phyloP scores from a whole-genome alignment of 768 basidiomycete genomes.

The Tephrocybe sp. region DNA sequence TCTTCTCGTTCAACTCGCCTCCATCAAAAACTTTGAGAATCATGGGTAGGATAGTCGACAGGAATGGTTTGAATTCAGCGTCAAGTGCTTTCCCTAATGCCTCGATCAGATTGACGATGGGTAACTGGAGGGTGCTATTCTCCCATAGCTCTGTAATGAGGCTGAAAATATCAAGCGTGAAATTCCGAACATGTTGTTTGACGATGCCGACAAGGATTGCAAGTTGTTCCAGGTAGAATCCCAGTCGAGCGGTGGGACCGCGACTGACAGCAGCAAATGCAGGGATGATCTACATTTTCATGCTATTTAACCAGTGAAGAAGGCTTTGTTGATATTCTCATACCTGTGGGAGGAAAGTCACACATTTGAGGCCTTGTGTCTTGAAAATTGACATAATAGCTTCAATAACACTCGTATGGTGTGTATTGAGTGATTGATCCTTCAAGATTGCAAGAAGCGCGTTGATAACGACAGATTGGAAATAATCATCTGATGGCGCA shows the following conservation, averaged over 20 bases:
- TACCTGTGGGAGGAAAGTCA: slow-evolving; percentile 92
- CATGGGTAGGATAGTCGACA: slow-evolving; percentile 85
- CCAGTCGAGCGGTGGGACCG: slow-evolving; percentile 73
- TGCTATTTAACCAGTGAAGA: not conserved
- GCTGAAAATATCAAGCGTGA: slow-evolving; percentile 79
- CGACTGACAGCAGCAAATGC: slow-evolving; percentile 90
- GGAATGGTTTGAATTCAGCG: slow-evolving; percentile 95
- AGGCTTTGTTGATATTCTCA: not conserved
- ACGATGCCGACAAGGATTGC: slow-evolving; percentile 94
- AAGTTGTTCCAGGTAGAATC: slow-evolving; percentile 92
- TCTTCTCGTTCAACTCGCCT: slow-evolving; percentile 72
- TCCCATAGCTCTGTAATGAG: slow-evolving; percentile 93
- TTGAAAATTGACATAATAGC: slow-evolving; percentile 99
- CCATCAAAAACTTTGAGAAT: slow-evolving; percentile 90
- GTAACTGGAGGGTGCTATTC: slow-evolving; percentile 75
- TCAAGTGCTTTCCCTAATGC: slow-evolving; percentile 91
- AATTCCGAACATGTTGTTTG: slow-evolving; percentile 95
- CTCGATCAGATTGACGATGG: slow-evolving; percentile 90
- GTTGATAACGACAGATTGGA: slow-evolving; percentile 92
- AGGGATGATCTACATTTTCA: slow-evolving; percentile 72
- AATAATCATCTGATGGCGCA: slow-evolving; percentile 88
- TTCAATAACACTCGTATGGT: slow-evolving; percentile 93
- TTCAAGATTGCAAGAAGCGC: slow-evolving; percentile 83
- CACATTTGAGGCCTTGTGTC: slow-evolving; percentile 95
- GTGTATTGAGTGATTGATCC: slow-evolving; percentile 81